A percentile compares a stretch with the other conserved stretches of the same genome.
Evolutionary conservation across 23 red algal genomes (phyloP).

Genomic region (Gracilaria gracilis): DNA sequence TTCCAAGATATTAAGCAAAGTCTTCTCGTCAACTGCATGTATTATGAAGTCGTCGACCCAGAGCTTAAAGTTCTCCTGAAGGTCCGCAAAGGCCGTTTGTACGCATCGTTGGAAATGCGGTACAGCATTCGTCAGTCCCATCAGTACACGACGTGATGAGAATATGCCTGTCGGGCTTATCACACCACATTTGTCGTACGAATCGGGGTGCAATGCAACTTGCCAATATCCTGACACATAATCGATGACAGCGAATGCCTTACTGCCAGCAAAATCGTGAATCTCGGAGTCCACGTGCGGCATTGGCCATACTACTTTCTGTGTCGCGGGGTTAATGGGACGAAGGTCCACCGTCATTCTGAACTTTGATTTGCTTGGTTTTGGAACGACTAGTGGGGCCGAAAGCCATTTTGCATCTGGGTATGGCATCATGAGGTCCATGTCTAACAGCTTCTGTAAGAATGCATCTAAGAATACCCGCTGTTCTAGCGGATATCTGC

Average conservation of each 20-base stretch:
- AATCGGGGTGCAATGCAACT: constrained; percentile 38
- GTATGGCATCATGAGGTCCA: not conserved
- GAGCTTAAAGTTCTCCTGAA: constrained; percentile 18
- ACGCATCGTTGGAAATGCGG: constrained; percentile 37
- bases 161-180: constrained; percentile 7
- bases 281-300: constrained; percentile 41
- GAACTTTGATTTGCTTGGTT: constrained; percentile 21
- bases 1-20: constrained; percentile 9
- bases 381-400: constrained; percentile 31
- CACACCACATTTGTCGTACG: constrained; percentile 15
- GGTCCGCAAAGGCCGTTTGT: not conserved
- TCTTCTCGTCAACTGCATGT: not conserved
- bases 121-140: constrained; percentile 29
- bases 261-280: constrained; percentile 30
- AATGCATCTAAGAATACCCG: constrained; percentile 4
- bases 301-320: constrained; percentile 1
- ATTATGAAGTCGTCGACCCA: constrained; percentile 57
- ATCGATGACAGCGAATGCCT: constrained; percentile 14
- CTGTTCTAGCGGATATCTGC: constrained; percentile 35
- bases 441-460: constrained; percentile 13
- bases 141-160: constrained; percentile 15
- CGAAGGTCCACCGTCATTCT: constrained; percentile 49
- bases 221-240: constrained; percentile 59
- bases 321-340: constrained; percentile 47
- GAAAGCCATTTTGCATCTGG: constrained; percentile 12